Evolutionary conservation across 228 moss, liverwort and hornwort species (phyloP), one percentile per base, ranked within the genome.

Genomic region (Sphagnum fallax): DNA sequence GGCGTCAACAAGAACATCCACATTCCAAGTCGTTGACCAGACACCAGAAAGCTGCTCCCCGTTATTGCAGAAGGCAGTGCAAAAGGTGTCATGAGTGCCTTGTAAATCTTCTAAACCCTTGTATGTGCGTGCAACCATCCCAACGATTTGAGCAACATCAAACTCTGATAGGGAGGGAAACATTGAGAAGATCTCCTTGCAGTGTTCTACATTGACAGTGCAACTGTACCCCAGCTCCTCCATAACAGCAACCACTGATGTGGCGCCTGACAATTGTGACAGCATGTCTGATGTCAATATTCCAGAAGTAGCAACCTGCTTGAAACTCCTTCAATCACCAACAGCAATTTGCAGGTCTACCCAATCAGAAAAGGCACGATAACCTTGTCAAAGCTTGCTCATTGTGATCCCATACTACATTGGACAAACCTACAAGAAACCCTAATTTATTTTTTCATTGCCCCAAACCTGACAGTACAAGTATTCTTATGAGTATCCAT

Each of bases 151-250:
- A 5, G 91, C 89, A 52, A 93, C 97, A 60, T 93, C 91, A 77
- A 87, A 77, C 78, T 87, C 97, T 71, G 82, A 72, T 15, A 91
- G 69, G 50, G 80, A 62, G 53, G 93, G 90, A 65, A 97, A 97
- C 80, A 90, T 83, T 51, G 87, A 81, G 70, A 97, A 81, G 16
- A 97, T 83, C 74, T 91, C 91, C 75, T 87, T 97, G 82, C 91
- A 97, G 66, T 91, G 91, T 70, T 91, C 93, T 51, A 88, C 83
- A 85, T 97, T 87, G 80, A 89, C 84, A 74, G 97, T 91, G 69
- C 97, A 97, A 66, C 93, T 90, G 74, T 93, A 97, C 69, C 97
- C 97, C 70, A 97, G 83, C 75, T 97, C 97, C 69, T 97, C 97
- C 78, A 93, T 79, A 58, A 97, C 89, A 78, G 90, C 84, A 51